Percentiles rank a stretch among this genome's conserved stretches.
Conservation (phyloP, 2,329 filamentous ascomycete genomes). For the Lasiodiplodia theobromae region DNA sequence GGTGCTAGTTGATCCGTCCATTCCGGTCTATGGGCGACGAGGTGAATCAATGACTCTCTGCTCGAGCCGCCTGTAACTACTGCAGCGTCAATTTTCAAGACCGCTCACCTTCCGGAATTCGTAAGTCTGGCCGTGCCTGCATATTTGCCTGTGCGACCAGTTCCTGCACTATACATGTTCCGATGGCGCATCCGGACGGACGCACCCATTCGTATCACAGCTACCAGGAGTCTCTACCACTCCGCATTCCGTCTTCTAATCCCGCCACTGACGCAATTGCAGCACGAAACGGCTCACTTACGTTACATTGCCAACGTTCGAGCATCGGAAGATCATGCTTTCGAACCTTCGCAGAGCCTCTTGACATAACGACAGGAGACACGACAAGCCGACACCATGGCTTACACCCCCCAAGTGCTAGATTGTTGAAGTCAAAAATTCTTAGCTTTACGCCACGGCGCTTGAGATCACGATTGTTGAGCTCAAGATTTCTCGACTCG, state of each 20-base stretch:
- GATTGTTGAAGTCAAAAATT: not conserved
- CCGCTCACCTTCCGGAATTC: conserved; percentile 8
- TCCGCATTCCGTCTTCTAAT: not conserved
- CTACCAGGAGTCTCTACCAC: not conserved
- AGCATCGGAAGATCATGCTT: not conserved
- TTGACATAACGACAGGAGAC: not conserved
- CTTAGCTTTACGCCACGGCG: not conserved
- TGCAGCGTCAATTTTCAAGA: not conserved
- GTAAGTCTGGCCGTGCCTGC: conserved; percentile 16
- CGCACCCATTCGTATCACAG: not conserved
- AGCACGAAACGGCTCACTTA: not conserved
- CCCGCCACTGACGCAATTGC: not conserved
- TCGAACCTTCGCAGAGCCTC: not conserved
- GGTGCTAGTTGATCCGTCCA: not conserved
- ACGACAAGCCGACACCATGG: not conserved
- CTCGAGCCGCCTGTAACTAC: not conserved
- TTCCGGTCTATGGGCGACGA: not conserved
- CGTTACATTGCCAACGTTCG: not conserved
- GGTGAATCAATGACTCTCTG: not conserved
- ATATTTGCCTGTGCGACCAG: not conserved
- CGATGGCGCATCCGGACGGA: conserved; percentile 3
- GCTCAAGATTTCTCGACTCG: not conserved
- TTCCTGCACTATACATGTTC: conserved; percentile 1
- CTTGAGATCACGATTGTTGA: not conserved
- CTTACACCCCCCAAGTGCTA: not conserved